Evolutionary conservation across 345 rosid species (phyloP), one percentile per base, ranked within the genome.

Genomic region (Aquilaria malaccensis): DNA sequence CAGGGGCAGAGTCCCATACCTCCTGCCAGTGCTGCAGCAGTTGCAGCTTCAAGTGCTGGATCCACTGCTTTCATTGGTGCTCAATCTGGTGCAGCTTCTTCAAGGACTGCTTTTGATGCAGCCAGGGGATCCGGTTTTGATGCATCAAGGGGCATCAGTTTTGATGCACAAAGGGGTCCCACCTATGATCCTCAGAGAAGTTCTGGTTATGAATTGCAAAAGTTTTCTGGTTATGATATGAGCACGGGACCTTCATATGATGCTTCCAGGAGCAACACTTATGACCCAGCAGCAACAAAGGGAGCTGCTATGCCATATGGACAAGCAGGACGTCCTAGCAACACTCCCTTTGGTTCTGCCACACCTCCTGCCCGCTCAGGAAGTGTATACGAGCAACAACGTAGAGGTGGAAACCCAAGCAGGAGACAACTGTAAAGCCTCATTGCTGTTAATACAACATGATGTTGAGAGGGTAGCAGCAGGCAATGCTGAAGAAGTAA

Each of bases 11-110:
- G 77, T 41, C 63, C 83, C 51, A 70, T 64, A 15, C 49, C 77
- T 63, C 68, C 74, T 43, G 64, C 62, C 49, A 76, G 73, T 59
- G 55, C 64, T 51, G 81, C 60, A 50, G 60, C 64, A 32, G 77
- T 70, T 67, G 65, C 70, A 56, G 72, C 70, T 68, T 45, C 70
- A 32, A 66, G 74, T 64, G 62, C 65, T 13, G 64, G 73, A 43
- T 59, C 78, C 30, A 56, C 78, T n/a, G 64, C 77, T 57, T 81
- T 79, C 64, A 74, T 60, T 50, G 91, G 89, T 70, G 62, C 76
- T 73, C 98, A 84, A 55, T 69, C 83, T 55, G 81, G 85, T n/a
- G 62, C 77, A 22, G 76, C 61, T 59, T 77, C 87, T 67, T 49
- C 76, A 67, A 79, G 86, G 74, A 72, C 78, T 7, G 71, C 63